Base-by-base conservation (phyloP, 2,329 filamentous ascomycete species). In the Trichophyton equinum region DNA sequence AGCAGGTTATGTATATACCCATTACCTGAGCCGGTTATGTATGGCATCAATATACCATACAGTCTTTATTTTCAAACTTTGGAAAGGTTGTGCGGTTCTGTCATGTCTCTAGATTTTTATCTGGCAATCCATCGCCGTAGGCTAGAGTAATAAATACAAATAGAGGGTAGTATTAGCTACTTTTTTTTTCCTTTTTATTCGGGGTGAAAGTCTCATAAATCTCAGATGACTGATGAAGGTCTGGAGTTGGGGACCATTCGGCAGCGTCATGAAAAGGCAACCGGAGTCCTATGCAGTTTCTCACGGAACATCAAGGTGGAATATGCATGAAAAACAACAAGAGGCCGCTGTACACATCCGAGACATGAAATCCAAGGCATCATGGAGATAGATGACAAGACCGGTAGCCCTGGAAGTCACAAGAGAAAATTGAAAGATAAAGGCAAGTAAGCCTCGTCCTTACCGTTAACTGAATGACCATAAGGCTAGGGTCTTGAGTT, bases 1-100 rank as follows among this genome's bases (percentile, higher is more conserved):
- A 55, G 30, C n/a, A 36, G 51, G 51, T 33, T 6, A 55, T 55
- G 51, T 55, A 55, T 55, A 55, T 55, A 55, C 13, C n/a, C 30
- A 27, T 36, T 36, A n/a, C 30, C 51, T 55, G 51, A 36, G 13
- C n/a, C 4, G 27, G 30, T 22, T 33, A 55, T 55, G 13, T 38
- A 38, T 38, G 33, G 33, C 33, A 38, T 13, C 9, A 13, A 38
- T 9, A 38, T 13, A 38, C 33, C 33, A 38, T 38, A 38, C 4
- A 9, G 9, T 9, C 33, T 38, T 38, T 13, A 38, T 13, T 38
- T 38, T 38, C 33, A 38, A 38, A 38, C 9, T 36, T 36, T 36
- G 33, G 51, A 55, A 55, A 36, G 22, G 27, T 13, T 55, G 51
- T 6, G 11, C 11, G 2, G 33, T 9, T 53, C 49, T n/a, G 51